Evolutionary conservation across 2,329 filamentous ascomycete genomes (phyloP), one percentile per base, ranked within the genome.

Genomic region (Penicillium sp.): DNA sequence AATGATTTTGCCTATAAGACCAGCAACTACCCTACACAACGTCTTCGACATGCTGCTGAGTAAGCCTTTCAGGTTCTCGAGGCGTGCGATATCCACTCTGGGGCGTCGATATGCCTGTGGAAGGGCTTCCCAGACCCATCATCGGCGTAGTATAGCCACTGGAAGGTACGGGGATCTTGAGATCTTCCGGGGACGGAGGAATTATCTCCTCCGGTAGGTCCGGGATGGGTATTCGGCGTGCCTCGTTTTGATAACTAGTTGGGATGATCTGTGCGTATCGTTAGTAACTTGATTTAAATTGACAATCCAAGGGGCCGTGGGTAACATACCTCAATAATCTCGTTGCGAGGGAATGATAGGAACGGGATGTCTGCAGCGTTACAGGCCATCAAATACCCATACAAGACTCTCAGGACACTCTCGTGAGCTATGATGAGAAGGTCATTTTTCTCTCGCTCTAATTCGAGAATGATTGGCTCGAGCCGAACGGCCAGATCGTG

Each of bases 351-450:
- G 67, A 99, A 99, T 63, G 91, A 89, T 60, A 99, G 83, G 64
- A 87, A 88, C 3, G 94, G 94, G 61, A 99, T 99, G 68, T 96
- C 91, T 72, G 88, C 89, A 8, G 95, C 92, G 70, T 93, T 94
- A 76, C 94, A 97, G 65, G 96, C 94, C 94, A 99, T 99, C 40
- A 99, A 81, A 73, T 99, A 99, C 23, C 92, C 92, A 70, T 99
- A 99, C 3, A 99, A 82, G 23, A 99, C 94, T 45, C 94, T 89
- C 47, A 99, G 82, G n/a, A 99, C 94, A 52, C 91, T 96, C 73
- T 99, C 94, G 72, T 99, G 94, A 0, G 94, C 94, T 64, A 99
- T 97, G 68, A 99, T 97, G 53, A 99, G 83, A n/a, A 99, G 82
- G 70, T 99, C 94, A 63, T 95, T 96, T 66, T 97, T 90, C 76